Base-by-base conservation (phyloP, 2,329 filamentous ascomycete genomes). In the Orbilia quercus region DNA sequence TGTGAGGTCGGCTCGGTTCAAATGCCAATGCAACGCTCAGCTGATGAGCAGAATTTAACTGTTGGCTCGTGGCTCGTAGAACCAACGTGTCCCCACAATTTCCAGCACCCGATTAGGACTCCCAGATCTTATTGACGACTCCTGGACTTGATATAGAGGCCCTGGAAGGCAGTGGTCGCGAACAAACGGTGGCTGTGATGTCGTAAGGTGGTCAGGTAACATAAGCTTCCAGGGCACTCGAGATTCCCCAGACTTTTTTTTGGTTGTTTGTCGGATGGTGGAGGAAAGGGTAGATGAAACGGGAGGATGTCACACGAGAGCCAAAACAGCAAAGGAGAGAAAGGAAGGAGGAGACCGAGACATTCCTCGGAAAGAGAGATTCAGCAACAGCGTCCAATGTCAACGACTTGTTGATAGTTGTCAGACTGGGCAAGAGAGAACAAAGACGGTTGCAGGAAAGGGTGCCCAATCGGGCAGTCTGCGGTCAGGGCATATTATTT, bases 381-480 rank as follows among this genome's bases (percentile, higher is more conserved):
- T 31, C 28, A 31, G 28, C 12, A 16, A 40, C 36, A 40, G 36
- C 36, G 14, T 40, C n/a, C 36, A 40, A 40, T 12, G 9, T 31
- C 28, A 12, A 40, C 36, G 36, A 12, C 36, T 14, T 14, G 36
- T 40, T 16, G 11, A 40, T 16, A 12, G 36, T 40, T 16, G 36
- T 14, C 14, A 16, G 36, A 31, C 28, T 31, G 9, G 36, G n/a
- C 9, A 14, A 40, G 11, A 40, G n/a, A 40, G 36, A n/a, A n/a
- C n/a, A n/a, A n/a, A 7, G 36, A 12, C 4, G n/a, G 36, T 40
- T 14, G 9, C 5, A 14, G 53, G 58, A 66, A 67, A 44, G 63
- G 53, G 63, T 38, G 42, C 44, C 45, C 53, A 31, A 67, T 67
- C 50, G 63, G 53, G 63, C 50, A 65, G 60, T 38, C 40, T 16